phyloP scores from a whole-genome alignment of 2,329 filamentous ascomycete species.

The Apiospora koreana region DNA sequence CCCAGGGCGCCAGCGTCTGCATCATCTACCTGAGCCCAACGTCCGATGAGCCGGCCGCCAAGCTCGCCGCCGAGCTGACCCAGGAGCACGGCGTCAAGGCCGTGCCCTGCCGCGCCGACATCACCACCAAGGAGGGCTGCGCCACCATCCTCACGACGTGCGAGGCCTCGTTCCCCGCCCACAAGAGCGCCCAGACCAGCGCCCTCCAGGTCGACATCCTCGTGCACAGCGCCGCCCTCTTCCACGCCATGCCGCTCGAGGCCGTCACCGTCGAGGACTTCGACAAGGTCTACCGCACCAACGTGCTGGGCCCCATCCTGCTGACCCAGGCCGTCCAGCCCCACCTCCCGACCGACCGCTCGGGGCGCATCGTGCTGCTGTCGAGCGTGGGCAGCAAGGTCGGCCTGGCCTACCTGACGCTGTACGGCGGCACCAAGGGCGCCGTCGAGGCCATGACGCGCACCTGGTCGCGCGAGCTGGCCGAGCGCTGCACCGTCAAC shows the following conservation, averaged over 20 bases:
- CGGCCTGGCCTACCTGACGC: conserved; percentile 45
- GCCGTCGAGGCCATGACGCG: conserved; percentile 66
- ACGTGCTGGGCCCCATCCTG: conserved; percentile 56
- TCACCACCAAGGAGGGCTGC: conserved; percentile 56
- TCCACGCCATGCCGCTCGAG: conserved; percentile 47
- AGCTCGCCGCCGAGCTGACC: conserved; percentile 50
- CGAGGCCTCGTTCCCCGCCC: conserved; percentile 39
- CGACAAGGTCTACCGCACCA: conserved; percentile 55
- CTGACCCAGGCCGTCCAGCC: conserved; percentile 55
- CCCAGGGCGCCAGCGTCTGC: conserved; percentile 59
- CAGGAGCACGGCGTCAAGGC: conserved; percentile 49
- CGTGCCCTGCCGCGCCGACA: conserved; percentile 61
- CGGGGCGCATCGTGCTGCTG: conserved; percentile 58
- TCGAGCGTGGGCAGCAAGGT: conserved; percentile 53
- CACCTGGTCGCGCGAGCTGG: conserved; percentile 61
- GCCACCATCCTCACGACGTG: conserved; percentile 53
- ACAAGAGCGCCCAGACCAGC: conserved; percentile 40
- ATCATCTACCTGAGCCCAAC: conserved; percentile 61
- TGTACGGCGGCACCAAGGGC: conserved; percentile 65
- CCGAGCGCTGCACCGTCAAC: conserved; percentile 61
- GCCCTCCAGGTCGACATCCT: conserved; percentile 57
- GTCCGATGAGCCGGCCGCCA: conserved; percentile 47
- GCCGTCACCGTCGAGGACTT: conserved; percentile 52
- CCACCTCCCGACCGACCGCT: conserved; percentile 56
- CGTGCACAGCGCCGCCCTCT: conserved; percentile 59